Base-by-base conservation (phyloP, 192 early-diverging fungal species). In the Coemansia sp. region DNA sequence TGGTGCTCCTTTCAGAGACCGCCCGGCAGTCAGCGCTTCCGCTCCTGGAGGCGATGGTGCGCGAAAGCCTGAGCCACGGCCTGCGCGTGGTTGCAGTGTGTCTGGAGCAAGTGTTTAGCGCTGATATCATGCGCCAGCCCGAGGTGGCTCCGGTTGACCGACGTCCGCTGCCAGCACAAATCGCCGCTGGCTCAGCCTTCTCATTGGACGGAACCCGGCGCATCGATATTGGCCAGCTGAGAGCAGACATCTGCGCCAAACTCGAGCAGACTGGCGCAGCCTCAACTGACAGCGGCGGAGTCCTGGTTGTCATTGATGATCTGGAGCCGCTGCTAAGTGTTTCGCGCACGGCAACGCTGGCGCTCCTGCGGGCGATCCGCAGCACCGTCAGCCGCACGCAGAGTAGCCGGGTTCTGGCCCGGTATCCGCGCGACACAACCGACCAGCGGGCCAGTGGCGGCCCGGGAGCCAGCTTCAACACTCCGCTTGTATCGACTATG, bases 11-110 rank as follows among this genome's bases (percentile, higher is more conserved):
- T 8, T 67, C 75, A 0, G 75, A 78, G 23, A 63, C 68, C 2
- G 60, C 61, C 8, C 67, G 55, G 50, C 75, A 78, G 45, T 45
- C 75, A 2, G 62, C 67, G 19, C 60, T 78, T 10, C 64, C 75
- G 11, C 53, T 78, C 1, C 47, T 58, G 34, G 75, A 78, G 39
- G 55, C 63, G 14, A 47, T 78, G 43, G 53, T 59, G 42, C 59
- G 64, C 15, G 75, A 70, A 26, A 43, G 59, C 50, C 30, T 78
- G 19, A 12, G 21, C 17, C 46, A 52, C 20, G 62, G 66, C 19
- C 42, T 68, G 27, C 22, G 45, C 36, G 30, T 65, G 0, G 39
- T 69, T 1, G 62, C 36, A 5, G 62, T 76, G 1, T 69, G 73
- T 34, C 22, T 57, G 4, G 66, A 64, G 11, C 30, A 38, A 6